Conservation (phyloP, 2,329 filamentous ascomycete species). For the Sphaerulina vaccinii region DNA sequence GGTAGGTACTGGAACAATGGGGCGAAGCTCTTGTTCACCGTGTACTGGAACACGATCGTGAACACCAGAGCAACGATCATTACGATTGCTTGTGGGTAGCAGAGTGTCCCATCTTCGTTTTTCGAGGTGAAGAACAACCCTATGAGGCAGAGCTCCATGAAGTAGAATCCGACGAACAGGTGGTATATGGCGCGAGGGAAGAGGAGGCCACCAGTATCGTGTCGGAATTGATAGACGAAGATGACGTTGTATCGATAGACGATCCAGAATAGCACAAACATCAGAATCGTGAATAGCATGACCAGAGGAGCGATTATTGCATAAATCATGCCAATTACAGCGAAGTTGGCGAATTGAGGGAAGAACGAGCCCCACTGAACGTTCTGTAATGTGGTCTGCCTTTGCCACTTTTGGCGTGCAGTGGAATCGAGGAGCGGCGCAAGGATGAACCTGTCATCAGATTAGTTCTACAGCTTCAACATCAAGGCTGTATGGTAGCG, state of each 20-base stretch:
- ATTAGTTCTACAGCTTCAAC: background rate
- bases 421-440: constrained; percentile 82
- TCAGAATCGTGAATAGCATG: constrained; percentile 87
- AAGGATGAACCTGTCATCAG: constrained; percentile 60
- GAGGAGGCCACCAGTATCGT: constrained; percentile 87
- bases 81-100: constrained; percentile 72
- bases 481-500: background rate
- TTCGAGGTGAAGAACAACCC: constrained; percentile 81
- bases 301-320: constrained; percentile 87
- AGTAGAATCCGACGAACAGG: constrained; percentile 89
- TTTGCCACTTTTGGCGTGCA: constrained; percentile 74
- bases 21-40: constrained; percentile 79
- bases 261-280: constrained; percentile 87
- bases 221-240: constrained; percentile 85
- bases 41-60: constrained; percentile 73
- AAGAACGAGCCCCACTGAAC: constrained; percentile 93
- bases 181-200: constrained; percentile 94
- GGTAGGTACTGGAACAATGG: constrained; percentile 87
- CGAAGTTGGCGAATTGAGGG: constrained; percentile 94
- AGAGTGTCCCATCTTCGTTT: constrained; percentile 55
- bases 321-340: constrained; percentile 84
- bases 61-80: constrained; percentile 76
- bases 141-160: constrained; percentile 88
- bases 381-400: constrained; percentile 74
- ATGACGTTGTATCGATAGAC: constrained; percentile 96